These are phyloP conservation scores for Melastoma malabathricum DNA, from an alignment of 345 rosid genomes.

Conservation along the genomic window DNA sequence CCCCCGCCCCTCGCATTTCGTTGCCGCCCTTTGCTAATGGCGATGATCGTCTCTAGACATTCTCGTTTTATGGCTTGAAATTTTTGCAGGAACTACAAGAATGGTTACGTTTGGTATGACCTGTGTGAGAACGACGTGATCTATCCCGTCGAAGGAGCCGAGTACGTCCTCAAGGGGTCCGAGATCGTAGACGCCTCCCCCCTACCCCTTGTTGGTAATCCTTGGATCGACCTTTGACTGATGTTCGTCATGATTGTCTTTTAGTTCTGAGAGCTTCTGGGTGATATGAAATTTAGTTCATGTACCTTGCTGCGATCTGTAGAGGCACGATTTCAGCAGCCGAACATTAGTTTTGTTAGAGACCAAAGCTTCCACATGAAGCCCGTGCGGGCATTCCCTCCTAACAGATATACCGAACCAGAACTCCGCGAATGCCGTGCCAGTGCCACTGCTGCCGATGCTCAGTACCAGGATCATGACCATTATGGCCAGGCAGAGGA, in stretches of 20 bases:
- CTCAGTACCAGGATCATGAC: constrained; percentile 5
- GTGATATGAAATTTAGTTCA: not conserved
- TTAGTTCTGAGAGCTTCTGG: too few relatives aligned
- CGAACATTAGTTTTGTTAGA: not conserved
- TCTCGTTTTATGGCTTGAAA: too few relatives aligned
- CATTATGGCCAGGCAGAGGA: constrained; percentile 27
- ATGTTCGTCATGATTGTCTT: too few relatives aligned
- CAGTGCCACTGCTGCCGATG: not conserved
- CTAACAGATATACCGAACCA: not conserved
- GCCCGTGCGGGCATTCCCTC: constrained; percentile 5
- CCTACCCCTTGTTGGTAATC: constrained; percentile 10
- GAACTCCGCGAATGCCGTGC: not conserved
- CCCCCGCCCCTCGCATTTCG: not conserved
- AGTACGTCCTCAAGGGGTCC: constrained; percentile 89
- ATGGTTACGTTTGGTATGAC: constrained; percentile 95
- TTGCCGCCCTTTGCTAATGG: too few relatives aligned
- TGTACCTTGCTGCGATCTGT: not conserved
- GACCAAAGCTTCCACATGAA: constrained; percentile 17
- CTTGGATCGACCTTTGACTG: too few relatives aligned
- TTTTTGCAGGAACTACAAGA: constrained; percentile 60
- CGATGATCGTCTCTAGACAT: too few relatives aligned
- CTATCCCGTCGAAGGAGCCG: constrained; percentile 63
- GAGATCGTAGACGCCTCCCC: constrained; percentile 40
- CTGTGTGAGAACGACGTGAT: constrained; percentile 67
- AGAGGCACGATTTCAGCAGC: not conserved